Evolutionary conservation across 129 eudicot genomes (phyloP), one percentile per base, ranked within the genome.

Genomic region (Logfia minima): DNA sequence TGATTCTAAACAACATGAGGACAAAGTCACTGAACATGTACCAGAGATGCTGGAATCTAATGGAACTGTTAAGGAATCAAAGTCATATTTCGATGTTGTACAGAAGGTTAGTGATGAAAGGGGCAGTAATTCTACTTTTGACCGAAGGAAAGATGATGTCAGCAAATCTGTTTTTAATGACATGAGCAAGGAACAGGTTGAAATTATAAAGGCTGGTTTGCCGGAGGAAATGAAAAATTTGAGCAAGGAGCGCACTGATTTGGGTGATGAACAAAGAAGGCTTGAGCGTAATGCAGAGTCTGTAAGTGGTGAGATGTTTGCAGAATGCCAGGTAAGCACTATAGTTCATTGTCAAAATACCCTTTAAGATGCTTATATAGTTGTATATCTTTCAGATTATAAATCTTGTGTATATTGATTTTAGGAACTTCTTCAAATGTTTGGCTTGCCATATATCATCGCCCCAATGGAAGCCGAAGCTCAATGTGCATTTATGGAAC

Each of bases 391-490:
- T 75, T 45, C 28, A 75, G 32, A 29, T 21, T 45, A 45, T 18
- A 28, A 28, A 70, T 70, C 37, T 7, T 66, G 21, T 41, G 11
- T 75, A 60, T 60, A 28, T 75, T 80, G 71, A 79, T 83, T 52
- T 1, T 80, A 93, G 98, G 98, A 94, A 79, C 85, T 94, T 74
- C 97, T 94, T 83, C 98, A 94, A 82, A 94, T 94, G 96, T 94
- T 94, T 91, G 98, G 98, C 69, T 82, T 94, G 77, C 98, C 98
- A 76, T 94, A 91, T 79, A 94, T 94, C 6, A 94, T 94, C 43
- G 98, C 97, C 59, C 98, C 98, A 2, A 94, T 91, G 98, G 98
- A 94, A 82, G 98, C 98, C 75, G 98, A 94, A 91, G 98, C 98
- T 72, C 98, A 94, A 82, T 93, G 98, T 83, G 98, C 98, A 19